A percentile compares a stretch with the other conserved stretches of the same genome.
These are phyloP conservation scores for Lathyrus tuberosus DNA, from an alignment of 306 rosid genomes.

Conservation along the genomic window DNA sequence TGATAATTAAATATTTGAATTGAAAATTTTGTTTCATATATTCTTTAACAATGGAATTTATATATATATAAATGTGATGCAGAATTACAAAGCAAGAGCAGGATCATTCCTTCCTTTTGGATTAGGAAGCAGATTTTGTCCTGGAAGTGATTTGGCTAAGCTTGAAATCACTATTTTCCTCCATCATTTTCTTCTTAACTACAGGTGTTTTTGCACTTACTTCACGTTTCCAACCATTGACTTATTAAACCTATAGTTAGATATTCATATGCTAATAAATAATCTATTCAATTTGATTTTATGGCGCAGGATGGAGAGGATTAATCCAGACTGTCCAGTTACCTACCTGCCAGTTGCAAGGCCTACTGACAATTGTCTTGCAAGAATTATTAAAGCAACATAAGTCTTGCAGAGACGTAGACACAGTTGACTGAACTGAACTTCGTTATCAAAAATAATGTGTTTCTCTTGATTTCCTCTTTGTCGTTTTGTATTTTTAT, in stretches of 20 bases:
- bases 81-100: conserved; percentile 54
- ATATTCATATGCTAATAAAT: background rate
- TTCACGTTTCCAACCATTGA: background rate
- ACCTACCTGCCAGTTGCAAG: conserved; percentile 54
- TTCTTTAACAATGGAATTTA: background rate
- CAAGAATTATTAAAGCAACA: conserved; percentile 50
- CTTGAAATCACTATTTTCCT: conserved; percentile 62
- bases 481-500: background rate
- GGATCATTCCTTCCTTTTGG: conserved; percentile 71
- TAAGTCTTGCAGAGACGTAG: conserved; percentile 10
- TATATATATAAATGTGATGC: conserved; percentile 7
- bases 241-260: background rate
- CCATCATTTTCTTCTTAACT: conserved; percentile 64
- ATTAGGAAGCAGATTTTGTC: conserved; percentile 63
- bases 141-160: conserved; percentile 65
- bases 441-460: background rate
- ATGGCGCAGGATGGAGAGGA: conserved; percentile 56
- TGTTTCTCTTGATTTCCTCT: background rate
- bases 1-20: background rate
- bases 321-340: conserved; percentile 49
- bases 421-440: background rate
- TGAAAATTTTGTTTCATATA: no score
- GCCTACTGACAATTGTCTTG: conserved; percentile 64
- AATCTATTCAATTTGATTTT: background rate
- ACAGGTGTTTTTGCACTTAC: conserved; percentile 49